A percentile compares a stretch with the other conserved stretches of the same genome.
These are phyloP conservation scores for Gentiana dahurica DNA, from an alignment of 257 asterid species.

Conservation along the genomic window DNA sequence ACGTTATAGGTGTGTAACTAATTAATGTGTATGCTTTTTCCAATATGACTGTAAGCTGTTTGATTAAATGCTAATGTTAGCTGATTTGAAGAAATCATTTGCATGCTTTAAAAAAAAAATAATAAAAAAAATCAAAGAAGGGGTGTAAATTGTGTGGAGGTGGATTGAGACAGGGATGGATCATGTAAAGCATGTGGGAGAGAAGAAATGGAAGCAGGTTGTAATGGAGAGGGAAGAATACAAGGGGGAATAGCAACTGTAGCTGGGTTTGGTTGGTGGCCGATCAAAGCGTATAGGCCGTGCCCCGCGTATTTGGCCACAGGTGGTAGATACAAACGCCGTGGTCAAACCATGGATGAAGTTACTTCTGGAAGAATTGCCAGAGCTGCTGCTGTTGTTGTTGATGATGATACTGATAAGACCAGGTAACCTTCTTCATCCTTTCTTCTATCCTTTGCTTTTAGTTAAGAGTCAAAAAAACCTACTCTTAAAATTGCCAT, in stretches of 20 bases:
- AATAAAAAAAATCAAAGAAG: background rate
- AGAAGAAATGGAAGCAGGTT: slow-evolving; percentile 66
- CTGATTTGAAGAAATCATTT: background rate
- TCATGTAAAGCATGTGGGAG: slow-evolving; percentile 68
- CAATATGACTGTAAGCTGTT: background rate
- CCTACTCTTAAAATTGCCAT: too few relatives aligned
- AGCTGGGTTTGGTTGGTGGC: slow-evolving; percentile 99
- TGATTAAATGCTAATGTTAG: background rate
- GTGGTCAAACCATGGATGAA: slow-evolving; percentile 91
- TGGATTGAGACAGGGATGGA: slow-evolving; percentile 28
- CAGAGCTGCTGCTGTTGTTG: slow-evolving; percentile 15
- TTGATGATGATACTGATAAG: background rate
- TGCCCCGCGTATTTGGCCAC: slow-evolving; percentile 81
- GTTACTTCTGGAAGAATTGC: slow-evolving; percentile 59
- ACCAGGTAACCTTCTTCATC: too few relatives aligned
- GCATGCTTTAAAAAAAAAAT: background rate
- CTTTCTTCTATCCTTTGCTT: too few relatives aligned
- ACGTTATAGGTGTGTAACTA: background rate
- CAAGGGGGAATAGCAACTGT: slow-evolving; percentile 94
- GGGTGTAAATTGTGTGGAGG: background rate
- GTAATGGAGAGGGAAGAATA: slow-evolving; percentile 92
- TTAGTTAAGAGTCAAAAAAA: too few relatives aligned
- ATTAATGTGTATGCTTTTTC: background rate
- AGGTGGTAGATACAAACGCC: slow-evolving; percentile 75
- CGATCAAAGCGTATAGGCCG: slow-evolving; percentile 88